A percentile compares a stretch with the other conserved stretches of the same genome.
phyloP scores from a whole-genome alignment of 441 rosid genomes.

The Erodium moschatum region DNA sequence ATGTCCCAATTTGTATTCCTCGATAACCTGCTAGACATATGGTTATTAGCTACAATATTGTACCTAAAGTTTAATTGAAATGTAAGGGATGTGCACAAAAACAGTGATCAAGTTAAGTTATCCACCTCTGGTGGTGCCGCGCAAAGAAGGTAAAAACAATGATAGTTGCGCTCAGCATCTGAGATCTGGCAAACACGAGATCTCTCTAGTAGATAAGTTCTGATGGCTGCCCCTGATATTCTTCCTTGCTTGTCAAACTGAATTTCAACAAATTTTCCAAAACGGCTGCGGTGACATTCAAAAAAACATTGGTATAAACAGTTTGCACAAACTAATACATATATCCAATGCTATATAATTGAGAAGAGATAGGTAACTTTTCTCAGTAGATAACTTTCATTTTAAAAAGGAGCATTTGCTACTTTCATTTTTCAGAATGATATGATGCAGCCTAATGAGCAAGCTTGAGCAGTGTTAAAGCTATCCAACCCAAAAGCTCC shows the following conservation, averaged over 20 bases:
- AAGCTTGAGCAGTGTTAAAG: too few relatives aligned
- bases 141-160: constrained; percentile 95
- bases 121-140: constrained; percentile 92
- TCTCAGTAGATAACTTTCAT: too few relatives aligned
- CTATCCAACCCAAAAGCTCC: too few relatives aligned
- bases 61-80: neutral
- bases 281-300: constrained; percentile 62
- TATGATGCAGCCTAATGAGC: neutral
- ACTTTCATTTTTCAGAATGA: neutral
- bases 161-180: constrained; percentile 89
- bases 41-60: neutral
- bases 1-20: constrained; percentile 63
- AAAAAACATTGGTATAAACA: neutral
- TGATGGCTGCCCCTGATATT: constrained; percentile 87
- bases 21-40: constrained; percentile 50
- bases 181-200: constrained; percentile 95
- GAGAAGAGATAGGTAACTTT: neutral
- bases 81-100: constrained; percentile 4
- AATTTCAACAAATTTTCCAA: constrained; percentile 95
- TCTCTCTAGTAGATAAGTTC: constrained; percentile 87
- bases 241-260: constrained; percentile 96
- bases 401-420: too few relatives aligned
- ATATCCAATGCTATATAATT: neutral
- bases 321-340: neutral
- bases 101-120: constrained; percentile 7